A percentile compares a stretch with the other conserved stretches of the same genome.
phyloP scores from a whole-genome alignment of 1,284 basidiomycete genomes.

The Moesziomyces sp. region DNA sequence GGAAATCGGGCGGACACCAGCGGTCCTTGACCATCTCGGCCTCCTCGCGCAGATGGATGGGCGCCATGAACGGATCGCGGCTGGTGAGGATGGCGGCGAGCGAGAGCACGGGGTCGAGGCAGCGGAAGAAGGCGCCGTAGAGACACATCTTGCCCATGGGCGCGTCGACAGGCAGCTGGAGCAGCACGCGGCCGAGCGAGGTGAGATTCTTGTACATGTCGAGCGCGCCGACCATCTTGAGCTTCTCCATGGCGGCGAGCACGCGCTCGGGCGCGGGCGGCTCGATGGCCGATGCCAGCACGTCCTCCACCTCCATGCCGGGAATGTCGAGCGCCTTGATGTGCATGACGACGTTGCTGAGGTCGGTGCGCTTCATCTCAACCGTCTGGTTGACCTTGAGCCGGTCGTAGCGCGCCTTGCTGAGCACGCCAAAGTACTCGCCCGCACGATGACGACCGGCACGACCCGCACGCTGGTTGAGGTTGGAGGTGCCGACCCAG shows the following conservation, averaged over 20 bases:
- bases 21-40: constrained; percentile 79
- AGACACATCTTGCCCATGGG: constrained; percentile 90
- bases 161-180: constrained; percentile 89
- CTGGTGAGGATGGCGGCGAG: constrained; percentile 89
- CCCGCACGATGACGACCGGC: constrained; percentile 91
- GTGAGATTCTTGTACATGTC: constrained; percentile 83
- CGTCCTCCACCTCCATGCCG: constrained; percentile 85
- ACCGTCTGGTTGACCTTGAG: constrained; percentile 87
- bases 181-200: constrained; percentile 84
- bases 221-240: constrained; percentile 88
- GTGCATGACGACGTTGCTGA: constrained; percentile 74
- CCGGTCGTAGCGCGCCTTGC: constrained; percentile 74
- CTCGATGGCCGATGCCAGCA: constrained; percentile 86
- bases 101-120: constrained; percentile 87
- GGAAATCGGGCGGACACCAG: constrained; percentile 83
- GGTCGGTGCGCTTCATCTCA: constrained; percentile 84
- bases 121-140: constrained; percentile 92
- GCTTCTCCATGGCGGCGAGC: constrained; percentile 80
- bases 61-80: constrained; percentile 89
- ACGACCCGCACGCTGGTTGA: constrained; percentile 92
- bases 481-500: constrained; percentile 91
- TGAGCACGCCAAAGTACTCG: constrained; percentile 88
- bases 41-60: constrained; percentile 71
- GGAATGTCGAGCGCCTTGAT: constrained; percentile 96
- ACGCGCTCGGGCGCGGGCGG: constrained; percentile 85